phyloP scores from a whole-genome alignment of 139 green algal species.

The Chlamydomonas sp. region DNA sequence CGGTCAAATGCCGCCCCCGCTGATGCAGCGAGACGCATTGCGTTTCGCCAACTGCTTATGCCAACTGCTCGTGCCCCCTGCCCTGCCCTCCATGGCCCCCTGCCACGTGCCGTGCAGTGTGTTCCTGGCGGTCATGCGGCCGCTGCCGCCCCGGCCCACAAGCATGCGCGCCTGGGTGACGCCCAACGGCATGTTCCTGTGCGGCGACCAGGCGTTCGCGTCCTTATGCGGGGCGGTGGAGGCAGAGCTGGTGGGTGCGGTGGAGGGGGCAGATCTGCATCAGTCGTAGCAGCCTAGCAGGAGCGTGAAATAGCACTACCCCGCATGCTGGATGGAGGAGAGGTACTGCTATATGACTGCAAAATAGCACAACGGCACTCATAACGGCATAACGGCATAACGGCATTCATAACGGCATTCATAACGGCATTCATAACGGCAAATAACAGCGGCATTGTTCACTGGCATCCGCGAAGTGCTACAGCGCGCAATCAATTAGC shows the following conservation, averaged over 20 bases:
- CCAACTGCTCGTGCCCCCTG: too few relatives aligned
- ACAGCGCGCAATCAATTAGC: too few relatives aligned
- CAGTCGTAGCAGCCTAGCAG: not conserved
- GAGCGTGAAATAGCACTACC: not conserved
- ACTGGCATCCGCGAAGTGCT: too few relatives aligned
- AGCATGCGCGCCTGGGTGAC: constrained; percentile 21
- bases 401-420: too few relatives aligned
- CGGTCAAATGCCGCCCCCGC: too few relatives aligned
- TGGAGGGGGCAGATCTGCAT: not conserved
- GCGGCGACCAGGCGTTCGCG: constrained; percentile 21
- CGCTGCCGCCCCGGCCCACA: not conserved
- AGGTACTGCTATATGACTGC: not conserved
- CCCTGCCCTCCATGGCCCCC: not conserved
- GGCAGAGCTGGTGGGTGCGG: constrained; percentile 13
- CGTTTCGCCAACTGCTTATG: too few relatives aligned
- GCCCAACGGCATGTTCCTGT: constrained; percentile 13
- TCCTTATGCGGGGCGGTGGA: not conserved
- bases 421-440: too few relatives aligned
- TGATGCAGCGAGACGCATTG: too few relatives aligned
- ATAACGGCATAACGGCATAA: not conserved
- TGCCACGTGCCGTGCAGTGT: not conserved
- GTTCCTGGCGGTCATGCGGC: constrained; percentile 40
- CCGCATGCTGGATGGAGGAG: not conserved
- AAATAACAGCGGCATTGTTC: too few relatives aligned
- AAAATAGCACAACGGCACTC: not conserved